Evolutionary conservation across 768 basidiomycete species (phyloP).

Genomic region (Coprinellus micaceus): DNA sequence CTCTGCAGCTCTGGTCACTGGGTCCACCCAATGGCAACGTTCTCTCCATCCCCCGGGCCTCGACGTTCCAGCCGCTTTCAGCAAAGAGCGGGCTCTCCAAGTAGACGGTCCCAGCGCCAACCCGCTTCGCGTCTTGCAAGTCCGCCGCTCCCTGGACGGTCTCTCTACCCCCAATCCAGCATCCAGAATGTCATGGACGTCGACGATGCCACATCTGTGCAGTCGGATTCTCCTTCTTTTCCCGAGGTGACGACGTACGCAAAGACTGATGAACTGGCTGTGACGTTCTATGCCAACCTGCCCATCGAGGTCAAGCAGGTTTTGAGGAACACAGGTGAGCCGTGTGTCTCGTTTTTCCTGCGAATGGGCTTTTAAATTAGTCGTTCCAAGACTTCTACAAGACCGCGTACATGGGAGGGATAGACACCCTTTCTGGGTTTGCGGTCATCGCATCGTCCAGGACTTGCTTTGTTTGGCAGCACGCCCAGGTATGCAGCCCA

Average conservation of each 20-base stretch:
- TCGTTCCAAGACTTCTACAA: conserved; percentile 55
- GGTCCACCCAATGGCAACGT: conserved; percentile 56
- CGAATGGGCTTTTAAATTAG: conserved; percentile 8
- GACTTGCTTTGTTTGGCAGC: conserved; percentile 84
- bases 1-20: no score
- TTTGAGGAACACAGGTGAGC: conserved; percentile 61
- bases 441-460: conserved; percentile 66
- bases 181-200: conserved; percentile 58
- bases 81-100: conserved; percentile 19
- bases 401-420: conserved; percentile 65
- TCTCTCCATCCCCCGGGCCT: conserved; percentile 57
- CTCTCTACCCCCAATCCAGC: conserved; percentile 32
- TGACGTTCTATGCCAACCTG: conserved; percentile 63
- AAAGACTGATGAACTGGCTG: conserved; percentile 67
- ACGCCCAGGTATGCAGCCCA: conserved; percentile 50
- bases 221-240: conserved; percentile 34
- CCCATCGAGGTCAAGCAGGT: conserved; percentile 75
- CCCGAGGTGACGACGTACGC: conserved; percentile 54
- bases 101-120: conserved; percentile 8
- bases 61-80: conserved; percentile 45
- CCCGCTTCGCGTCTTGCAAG: conserved; percentile 5
- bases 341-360: not conserved
- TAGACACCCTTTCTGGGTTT: conserved; percentile 71
- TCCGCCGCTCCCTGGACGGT: conserved; percentile 39
- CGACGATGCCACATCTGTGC: conserved; percentile 46